Base-by-base conservation (phyloP, 164 flowering plant species). In the Vitis riparia region DNA sequence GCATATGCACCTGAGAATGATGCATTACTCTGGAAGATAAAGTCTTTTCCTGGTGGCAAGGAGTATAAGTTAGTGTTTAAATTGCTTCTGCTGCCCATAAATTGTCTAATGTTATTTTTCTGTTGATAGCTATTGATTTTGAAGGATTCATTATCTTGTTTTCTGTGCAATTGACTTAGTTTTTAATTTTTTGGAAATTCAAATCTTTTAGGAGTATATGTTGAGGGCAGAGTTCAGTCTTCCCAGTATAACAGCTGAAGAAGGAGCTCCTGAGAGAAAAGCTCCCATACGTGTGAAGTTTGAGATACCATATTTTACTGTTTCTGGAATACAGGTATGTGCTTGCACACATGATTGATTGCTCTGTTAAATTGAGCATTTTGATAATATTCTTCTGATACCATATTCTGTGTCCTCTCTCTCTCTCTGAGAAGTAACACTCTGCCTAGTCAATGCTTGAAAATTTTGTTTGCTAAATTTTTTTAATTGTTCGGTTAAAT, bases 1-100 rank as follows among this genome's bases (percentile, higher is more conserved):
- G 51, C 97, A 55, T 93, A 95, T 85, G 97, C 93, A 69, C 98
- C 97, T 60, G 98, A 95, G 84, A 83, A 75, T 55, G 98, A 95
- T 85, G 91, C 99, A 49, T 63, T 95, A 49, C 55, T 86, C 55
- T 95, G 99, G 99, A 95, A 93, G 81, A 91, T 91, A 68, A 95
- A 89, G 82, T 93, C 98, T 60, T 91, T 95, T 83, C 97, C 98
- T 37, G 98, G 99, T 79, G 94, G 93, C 70, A 95, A 95, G 99
- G n/a, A n/a, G 97, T 95, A 73, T 13, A 10, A 53, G 8, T 55
- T 37, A 2, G 19, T 44, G 9, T 53, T 55, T 44, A 16, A 5
- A 4, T 16, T 51, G 8, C 58, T 17, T 0, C 50, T 23, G 1
- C 30, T 71, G 2, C 30, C 14, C 6, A 23, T 12, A 13, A 2